phyloP scores from a whole-genome alignment of 495 filamentous ascomycete species.

The Penicillium flavigenum region DNA sequence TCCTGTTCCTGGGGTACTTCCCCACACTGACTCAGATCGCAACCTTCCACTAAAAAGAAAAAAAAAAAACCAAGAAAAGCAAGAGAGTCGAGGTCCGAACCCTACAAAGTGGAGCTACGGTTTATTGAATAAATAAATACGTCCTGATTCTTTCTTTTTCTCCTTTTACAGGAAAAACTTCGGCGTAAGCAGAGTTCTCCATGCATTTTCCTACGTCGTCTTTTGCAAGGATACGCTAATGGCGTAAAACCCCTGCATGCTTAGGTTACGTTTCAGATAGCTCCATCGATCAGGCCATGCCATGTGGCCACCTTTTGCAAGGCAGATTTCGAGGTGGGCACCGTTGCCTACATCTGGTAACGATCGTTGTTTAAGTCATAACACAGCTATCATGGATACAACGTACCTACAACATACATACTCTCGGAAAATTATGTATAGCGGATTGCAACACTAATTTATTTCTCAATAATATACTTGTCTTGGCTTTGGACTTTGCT shows the following conservation, averaged over 20 bases:
- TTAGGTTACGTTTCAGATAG: slow-evolving; percentile 5
- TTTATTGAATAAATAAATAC: not conserved
- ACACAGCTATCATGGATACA: too few species aligned
- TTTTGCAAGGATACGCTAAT: not conserved
- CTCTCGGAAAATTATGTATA: not conserved
- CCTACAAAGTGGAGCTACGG: not conserved
- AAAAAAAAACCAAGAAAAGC: not conserved
- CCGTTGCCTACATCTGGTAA: not conserved
- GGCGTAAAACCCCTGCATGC: not conserved
- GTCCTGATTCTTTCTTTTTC: not conserved
- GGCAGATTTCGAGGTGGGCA: slow-evolving; percentile 3
- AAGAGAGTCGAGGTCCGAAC: not conserved
- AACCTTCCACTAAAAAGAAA: not conserved
- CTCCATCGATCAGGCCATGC: slow-evolving; percentile 13
- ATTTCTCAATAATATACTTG: not conserved
- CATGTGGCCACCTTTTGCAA: slow-evolving; percentile 6
- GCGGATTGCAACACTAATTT: not conserved
- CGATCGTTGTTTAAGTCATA: not conserved
- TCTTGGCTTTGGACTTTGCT: not conserved
- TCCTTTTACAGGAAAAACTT: not conserved
- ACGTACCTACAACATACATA: too few species aligned
- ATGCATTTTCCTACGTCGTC: too few species aligned
- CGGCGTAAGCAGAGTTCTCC: too few species aligned
- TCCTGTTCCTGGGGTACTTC: not conserved
- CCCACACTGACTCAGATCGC: not conserved